phyloP scores from a whole-genome alignment of 169 alveolate genomes.

The Cryptosporidium felis region DNA sequence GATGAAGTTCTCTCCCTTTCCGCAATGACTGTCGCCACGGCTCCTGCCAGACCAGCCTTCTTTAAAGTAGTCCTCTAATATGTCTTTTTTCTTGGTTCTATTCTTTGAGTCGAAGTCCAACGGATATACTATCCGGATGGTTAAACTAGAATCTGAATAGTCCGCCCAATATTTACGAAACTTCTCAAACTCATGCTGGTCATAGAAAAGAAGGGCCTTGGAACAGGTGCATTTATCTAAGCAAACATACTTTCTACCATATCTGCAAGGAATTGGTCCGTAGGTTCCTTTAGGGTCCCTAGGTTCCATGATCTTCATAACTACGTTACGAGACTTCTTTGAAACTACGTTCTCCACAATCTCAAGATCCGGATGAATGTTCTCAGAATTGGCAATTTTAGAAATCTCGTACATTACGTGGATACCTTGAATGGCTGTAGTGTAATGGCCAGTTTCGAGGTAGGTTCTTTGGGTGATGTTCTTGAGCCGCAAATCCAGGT shows the following conservation, averaged over 20 bases:
- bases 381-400: background rate
- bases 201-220: background rate
- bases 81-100: too few species aligned
- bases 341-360: background rate
- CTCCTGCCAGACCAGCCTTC: too few species aligned
- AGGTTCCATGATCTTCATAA: background rate
- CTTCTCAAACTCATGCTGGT: background rate
- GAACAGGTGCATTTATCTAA: background rate
- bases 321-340: constrained; percentile 7
- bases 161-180: too few species aligned
- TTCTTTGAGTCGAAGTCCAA: too few species aligned
- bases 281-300: background rate
- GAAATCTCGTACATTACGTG: constrained; percentile 30
- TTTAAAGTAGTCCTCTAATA: too few species aligned
- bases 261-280: constrained; percentile 12
- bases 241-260: background rate
- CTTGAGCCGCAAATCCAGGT: background rate
- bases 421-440: constrained; percentile 19
- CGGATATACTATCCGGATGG: too few species aligned
- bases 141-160: too few species aligned
- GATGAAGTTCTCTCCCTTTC: too few species aligned
- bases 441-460: background rate
- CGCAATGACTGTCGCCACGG: too few species aligned
- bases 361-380: constrained; percentile 1
- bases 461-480: constrained; percentile 32